Evolutionary conservation across 352 stramenopile species (phyloP), one percentile per base, ranked within the genome.

Genomic region (Pythium coloratum): DNA sequence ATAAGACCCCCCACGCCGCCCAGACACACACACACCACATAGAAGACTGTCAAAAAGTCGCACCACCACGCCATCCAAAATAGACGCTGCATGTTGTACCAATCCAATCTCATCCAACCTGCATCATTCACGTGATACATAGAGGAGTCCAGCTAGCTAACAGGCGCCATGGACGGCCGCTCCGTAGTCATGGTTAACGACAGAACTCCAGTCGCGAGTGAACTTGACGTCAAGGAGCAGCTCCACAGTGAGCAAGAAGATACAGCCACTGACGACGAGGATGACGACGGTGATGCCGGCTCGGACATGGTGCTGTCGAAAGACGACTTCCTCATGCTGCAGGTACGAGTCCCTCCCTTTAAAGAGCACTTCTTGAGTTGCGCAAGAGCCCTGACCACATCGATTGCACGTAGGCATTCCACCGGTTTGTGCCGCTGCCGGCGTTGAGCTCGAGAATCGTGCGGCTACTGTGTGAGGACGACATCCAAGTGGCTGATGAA

Each of bases 241-340:
- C 38, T 44, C 5, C 38, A 44, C 16, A 59, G 28, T 54, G 57
- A 51, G 4, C 24, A 60, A 16, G 47, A 10, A 0, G 13, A 49
- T 14, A 7, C 13, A 18, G 20, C 6, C 36, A 34, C 28, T 24
- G 10, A 16, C 50, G 28, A 47, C 62, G 7, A 50, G 6, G 26
- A 58, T 38, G 12, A 57, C 59, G 62, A 71, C 2, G 12, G 56
- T 55, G n/a, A 36, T 64, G 33, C 49, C n/a, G 33, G 53, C 49
- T 12, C 59, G 20, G 80, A 89, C 18, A 76, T 89, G 65, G 56
- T 86, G 18, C 55, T 89, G 24, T 81, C 72, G 1, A 77, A 76
- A 34, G 76, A 84, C 6, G 80, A 88, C 9, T 85, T 86, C 47
- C 76, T 83, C 26, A 73, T 86, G 71, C 70, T 89, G 14, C 78